Evolutionary conservation across 768 basidiomycete genomes (phyloP).

Genomic region (Amanita subjunquillea): DNA sequence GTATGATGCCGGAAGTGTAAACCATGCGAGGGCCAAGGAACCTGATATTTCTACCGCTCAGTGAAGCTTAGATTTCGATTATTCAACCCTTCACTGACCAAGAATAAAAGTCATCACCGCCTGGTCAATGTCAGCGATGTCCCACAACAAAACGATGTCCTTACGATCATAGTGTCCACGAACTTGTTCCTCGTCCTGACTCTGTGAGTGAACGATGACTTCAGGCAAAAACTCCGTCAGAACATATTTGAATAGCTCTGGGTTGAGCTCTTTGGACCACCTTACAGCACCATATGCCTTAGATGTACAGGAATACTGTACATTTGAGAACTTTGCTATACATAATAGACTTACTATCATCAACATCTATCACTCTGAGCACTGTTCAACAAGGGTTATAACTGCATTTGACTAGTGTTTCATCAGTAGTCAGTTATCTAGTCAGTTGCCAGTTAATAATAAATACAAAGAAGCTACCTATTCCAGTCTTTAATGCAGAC

Average conservation of each 20-base stretch:
- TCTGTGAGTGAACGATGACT: conserved; percentile 82
- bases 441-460: too few relatives aligned
- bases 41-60: conserved; percentile 26
- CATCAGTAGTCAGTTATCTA: too few relatives aligned
- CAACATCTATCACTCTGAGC: too few relatives aligned
- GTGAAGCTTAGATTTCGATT: neutral
- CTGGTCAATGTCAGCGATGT: conserved; percentile 20
- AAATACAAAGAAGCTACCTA: too few relatives aligned
- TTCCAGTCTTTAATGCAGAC: too few relatives aligned
- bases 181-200: conserved; percentile 93
- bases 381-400: too few relatives aligned
- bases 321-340: too few relatives aligned
- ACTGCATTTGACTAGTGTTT: too few relatives aligned
- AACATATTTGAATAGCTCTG: conserved; percentile 90
- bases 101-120: conserved; percentile 92
- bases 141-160: conserved; percentile 15
- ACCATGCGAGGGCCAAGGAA: conserved; percentile 96
- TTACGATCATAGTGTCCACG: conserved; percentile 90
- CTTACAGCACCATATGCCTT: too few relatives aligned
- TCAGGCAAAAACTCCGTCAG: conserved; percentile 85
- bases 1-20: conserved; percentile 90
- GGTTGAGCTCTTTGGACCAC: too few relatives aligned
- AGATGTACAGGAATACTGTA: too few relatives aligned
- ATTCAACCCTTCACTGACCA: conserved; percentile 37
- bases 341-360: too few relatives aligned